These are phyloP conservation scores for Citrus trifoliata DNA, from an alignment of 345 rosid species.

Conservation along the genomic window DNA sequence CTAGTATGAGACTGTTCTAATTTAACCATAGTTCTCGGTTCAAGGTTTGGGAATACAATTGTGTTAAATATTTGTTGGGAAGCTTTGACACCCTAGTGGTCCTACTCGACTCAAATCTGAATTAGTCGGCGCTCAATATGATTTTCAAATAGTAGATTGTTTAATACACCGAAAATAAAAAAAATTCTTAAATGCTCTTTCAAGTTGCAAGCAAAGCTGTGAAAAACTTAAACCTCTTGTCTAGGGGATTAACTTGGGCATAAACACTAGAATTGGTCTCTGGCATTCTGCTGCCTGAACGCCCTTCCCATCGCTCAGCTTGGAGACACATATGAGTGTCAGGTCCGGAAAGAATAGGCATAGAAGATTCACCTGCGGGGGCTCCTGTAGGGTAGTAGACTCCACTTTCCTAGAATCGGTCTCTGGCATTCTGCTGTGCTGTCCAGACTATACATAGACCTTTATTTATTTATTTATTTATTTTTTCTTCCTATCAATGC, in stretches of 20 bases:
- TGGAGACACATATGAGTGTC: no score
- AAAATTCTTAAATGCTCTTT: not conserved
- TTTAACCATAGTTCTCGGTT: rapidly evolving
- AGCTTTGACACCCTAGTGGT: no score
- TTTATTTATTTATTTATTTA: not conserved
- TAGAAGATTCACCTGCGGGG: no score
- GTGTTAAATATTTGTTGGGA: no score
- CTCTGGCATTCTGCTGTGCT: not conserved
- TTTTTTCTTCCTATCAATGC: not conserved
- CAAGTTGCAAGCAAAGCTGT: not conserved
- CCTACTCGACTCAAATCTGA: no score
- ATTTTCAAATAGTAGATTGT: no score
- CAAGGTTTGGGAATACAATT: no score
- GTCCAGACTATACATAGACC: not conserved
- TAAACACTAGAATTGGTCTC: not conserved
- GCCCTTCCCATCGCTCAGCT: no score
- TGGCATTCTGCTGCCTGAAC: not conserved
- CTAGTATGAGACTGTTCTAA: no score
- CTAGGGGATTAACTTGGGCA: not conserved
- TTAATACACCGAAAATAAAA: no score
- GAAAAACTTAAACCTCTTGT: not conserved
- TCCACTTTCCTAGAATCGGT: not conserved
- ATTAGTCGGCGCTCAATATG: no score
- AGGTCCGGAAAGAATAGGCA: not conserved
- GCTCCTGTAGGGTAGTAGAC: no score